These are phyloP conservation scores for Diaporthe sp. DNA, from an alignment of 2,329 filamentous ascomycete genomes.

Conservation along the genomic window DNA sequence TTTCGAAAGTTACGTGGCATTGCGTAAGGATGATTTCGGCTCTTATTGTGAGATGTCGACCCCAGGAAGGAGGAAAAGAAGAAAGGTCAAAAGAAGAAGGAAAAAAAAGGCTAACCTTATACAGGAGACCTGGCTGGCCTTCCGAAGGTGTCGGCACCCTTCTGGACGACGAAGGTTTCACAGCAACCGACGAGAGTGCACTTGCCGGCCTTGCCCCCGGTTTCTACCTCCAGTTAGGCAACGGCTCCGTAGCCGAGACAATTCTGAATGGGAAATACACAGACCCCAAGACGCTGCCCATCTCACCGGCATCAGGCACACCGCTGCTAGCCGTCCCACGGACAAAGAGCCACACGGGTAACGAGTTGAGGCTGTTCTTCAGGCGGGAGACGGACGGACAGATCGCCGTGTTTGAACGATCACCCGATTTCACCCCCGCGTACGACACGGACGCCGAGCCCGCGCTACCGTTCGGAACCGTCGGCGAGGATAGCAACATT, in stretches of 20 bases:
- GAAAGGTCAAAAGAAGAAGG: too few species aligned
- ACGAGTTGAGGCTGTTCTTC: conserved; percentile 20
- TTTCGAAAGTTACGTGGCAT: background rate
- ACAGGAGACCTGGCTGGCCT: conserved; percentile 1
- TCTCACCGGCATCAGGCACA: background rate
- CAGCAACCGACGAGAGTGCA: background rate
- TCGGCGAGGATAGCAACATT: background rate
- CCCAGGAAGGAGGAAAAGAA: too few species aligned
- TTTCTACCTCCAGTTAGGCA: conserved; percentile 1
- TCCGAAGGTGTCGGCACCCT: background rate
- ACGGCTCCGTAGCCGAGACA: conserved; percentile 16
- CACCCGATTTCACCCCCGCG: background rate
- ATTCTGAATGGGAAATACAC: background rate
- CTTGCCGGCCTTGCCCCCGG: background rate
- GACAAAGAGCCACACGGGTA: conserved; percentile 2
- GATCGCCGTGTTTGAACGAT: conserved; percentile 13
- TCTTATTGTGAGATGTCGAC: background rate
- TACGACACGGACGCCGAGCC: conserved; percentile 14
- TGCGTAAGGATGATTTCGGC: background rate
- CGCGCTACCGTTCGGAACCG: conserved; percentile 5
- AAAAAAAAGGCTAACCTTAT: too few species aligned
- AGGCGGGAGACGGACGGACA: conserved; percentile 16
- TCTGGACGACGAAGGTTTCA: background rate
- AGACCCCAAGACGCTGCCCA: background rate
- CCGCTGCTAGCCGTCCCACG: conserved; percentile 3